phyloP scores from a whole-genome alignment of 306 rosid genomes.

The Vigna reflexopilosa region DNA sequence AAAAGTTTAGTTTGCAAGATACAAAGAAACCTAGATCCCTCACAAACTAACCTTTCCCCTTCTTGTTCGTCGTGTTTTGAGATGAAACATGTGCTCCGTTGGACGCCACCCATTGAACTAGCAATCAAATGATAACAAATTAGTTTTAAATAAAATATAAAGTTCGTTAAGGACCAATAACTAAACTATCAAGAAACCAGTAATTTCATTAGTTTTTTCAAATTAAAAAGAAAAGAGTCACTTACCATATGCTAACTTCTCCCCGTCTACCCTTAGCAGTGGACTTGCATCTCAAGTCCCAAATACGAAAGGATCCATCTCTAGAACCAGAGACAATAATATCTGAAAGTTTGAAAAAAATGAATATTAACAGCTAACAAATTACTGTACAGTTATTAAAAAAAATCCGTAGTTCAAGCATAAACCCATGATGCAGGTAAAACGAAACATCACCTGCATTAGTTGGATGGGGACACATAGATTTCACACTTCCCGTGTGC shows the following conservation, averaged over 20 bases:
- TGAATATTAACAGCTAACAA: neutral
- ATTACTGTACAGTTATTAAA: slow-evolving; percentile 1
- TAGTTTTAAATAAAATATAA: neutral
- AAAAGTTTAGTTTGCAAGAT: slow-evolving; percentile 30
- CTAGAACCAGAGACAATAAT: slow-evolving; percentile 90
- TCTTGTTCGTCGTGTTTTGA: slow-evolving; percentile 61
- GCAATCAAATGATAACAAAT: slow-evolving; percentile 10
- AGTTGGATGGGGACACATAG: slow-evolving; percentile 82
- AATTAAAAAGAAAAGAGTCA: neutral
- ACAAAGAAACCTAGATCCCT: slow-evolving; percentile 1
- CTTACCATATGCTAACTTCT: slow-evolving; percentile 60
- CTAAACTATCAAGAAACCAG: neutral
- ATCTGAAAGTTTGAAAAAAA: slow-evolving; percentile 54
- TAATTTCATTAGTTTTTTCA: neutral
- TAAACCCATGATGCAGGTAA: neutral
- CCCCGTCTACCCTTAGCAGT: slow-evolving; percentile 46
- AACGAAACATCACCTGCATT: slow-evolving; percentile 60
- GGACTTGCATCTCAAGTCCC: slow-evolving; percentile 86
- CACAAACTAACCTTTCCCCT: slow-evolving; percentile 71
- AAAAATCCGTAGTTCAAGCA: neutral
- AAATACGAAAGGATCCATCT: slow-evolving; percentile 90
- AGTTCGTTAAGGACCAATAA: neutral
- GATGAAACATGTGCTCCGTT: slow-evolving; percentile 77
- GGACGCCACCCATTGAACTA: slow-evolving; percentile 72
- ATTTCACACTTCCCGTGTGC: slow-evolving; percentile 93